These are phyloP conservation scores for Gymnopus androsaceus DNA, from an alignment of 1,284 basidiomycete genomes.

Conservation along the genomic window DNA sequence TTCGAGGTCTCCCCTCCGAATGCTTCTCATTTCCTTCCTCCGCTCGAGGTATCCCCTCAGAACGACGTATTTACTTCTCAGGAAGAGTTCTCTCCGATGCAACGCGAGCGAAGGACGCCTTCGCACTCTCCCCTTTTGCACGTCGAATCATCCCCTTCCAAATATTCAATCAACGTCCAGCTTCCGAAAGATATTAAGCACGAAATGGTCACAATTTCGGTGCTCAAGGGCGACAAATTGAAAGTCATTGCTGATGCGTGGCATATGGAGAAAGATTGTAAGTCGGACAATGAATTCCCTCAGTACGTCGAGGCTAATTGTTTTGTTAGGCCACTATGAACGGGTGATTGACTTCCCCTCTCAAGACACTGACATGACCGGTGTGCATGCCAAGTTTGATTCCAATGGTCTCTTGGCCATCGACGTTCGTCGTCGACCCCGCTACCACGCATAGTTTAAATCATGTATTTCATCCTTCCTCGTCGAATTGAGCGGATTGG, in stretches of 20 bases:
- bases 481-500: background rate
- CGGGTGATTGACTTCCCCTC: conserved; percentile 53
- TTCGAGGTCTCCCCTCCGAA: too few species aligned
- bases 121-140: conserved; percentile 41
- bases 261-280: conserved; percentile 56
- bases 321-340: conserved; percentile 50
- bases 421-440: conserved; percentile 35
- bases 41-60: conserved; percentile 5
- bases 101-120: conserved; percentile 38
- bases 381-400: conserved; percentile 48
- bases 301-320: conserved; percentile 5
- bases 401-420: conserved; percentile 44
- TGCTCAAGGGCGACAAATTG: conserved; percentile 52
- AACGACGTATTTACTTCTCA: conserved; percentile 3
- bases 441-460: background rate
- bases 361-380: conserved; percentile 48
- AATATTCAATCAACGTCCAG: conserved; percentile 40
- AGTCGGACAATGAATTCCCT: conserved; percentile 24
- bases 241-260: conserved; percentile 58
- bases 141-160: conserved; percentile 35
- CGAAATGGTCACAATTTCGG: conserved; percentile 59
- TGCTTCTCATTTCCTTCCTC: too few species aligned
- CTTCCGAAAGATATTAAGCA: conserved; percentile 47
- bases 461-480: background rate
- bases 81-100: conserved; percentile 33